These are phyloP conservation scores for Delonix regia DNA, from an alignment of 306 rosid species.

Conservation along the genomic window DNA sequence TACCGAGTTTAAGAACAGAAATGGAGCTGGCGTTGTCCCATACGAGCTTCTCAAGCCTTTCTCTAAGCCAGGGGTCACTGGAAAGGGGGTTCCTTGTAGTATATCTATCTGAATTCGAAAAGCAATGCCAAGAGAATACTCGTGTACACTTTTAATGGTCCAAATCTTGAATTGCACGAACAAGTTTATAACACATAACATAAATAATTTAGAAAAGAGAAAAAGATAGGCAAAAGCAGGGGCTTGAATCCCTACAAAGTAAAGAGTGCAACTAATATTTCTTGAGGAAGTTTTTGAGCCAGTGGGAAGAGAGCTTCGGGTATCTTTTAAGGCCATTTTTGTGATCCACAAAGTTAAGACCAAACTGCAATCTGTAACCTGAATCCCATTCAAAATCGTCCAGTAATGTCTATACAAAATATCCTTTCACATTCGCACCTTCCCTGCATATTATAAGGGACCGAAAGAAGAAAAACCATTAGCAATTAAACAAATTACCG, in stretches of 20 bases:
- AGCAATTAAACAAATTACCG: neutral
- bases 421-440: conserved; percentile 56
- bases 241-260: neutral
- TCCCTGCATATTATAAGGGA: neutral
- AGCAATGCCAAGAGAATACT: neutral
- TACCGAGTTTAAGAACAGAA: conserved; percentile 55
- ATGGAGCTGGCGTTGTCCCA: conserved; percentile 77
- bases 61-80: conserved; percentile 73
- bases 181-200: neutral
- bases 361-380: conserved; percentile 55
- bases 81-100: conserved; percentile 80
- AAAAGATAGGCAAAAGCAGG: neutral
- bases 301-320: conserved; percentile 51
- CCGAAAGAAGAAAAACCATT: neutral
- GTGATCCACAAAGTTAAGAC: conserved; percentile 48
- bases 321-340: conserved; percentile 52
- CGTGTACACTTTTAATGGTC: neutral
- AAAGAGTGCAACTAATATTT: neutral
- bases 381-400: conserved; percentile 58
- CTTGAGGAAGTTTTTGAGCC: conserved; percentile 46
- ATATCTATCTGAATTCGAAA: conserved; percentile 63
- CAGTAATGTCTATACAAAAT: conserved; percentile 61
- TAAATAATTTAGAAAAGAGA: neutral
- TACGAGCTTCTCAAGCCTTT: conserved; percentile 81
- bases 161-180: neutral